phyloP scores from a whole-genome alignment of 805 yeast genomes.

The Brettanomyces nanus region DNA sequence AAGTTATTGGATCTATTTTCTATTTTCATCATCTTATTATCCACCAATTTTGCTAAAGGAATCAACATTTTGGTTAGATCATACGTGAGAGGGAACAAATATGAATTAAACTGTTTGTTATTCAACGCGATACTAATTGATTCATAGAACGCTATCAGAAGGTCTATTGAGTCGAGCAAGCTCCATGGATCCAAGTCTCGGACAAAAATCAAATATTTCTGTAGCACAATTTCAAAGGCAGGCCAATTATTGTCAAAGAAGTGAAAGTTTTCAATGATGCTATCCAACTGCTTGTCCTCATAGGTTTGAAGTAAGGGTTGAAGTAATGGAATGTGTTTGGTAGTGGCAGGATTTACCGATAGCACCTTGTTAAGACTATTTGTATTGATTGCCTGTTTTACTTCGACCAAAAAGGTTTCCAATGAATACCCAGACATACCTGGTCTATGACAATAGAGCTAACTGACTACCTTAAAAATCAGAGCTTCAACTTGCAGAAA shows the following conservation, averaged over 20 bases:
- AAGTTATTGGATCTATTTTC: constrained; percentile 23
- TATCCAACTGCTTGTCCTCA: constrained; percentile 16
- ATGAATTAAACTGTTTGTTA: constrained; percentile 32
- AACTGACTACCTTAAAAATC: too few species aligned
- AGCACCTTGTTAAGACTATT: constrained; percentile 10
- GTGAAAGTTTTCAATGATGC: constrained; percentile 22
- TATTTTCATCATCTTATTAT: constrained; percentile 31
- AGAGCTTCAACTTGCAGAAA: too few species aligned
- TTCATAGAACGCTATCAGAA: constrained; percentile 38
- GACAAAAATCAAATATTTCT: constrained; percentile 34
- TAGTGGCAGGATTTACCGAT: constrained; percentile 16
- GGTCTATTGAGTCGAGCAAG: constrained; percentile 43
- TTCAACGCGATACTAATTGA: constrained; percentile 41
- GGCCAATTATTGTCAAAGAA: constrained; percentile 29
- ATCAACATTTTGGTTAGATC: constrained; percentile 30
- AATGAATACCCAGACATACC: constrained; percentile 3
- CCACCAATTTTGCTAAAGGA: constrained; percentile 39
- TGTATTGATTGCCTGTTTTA: constrained; percentile 6
- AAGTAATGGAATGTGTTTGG: constrained; percentile 18
- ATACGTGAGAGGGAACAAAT: constrained; percentile 30
- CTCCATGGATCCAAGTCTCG: constrained; percentile 53
- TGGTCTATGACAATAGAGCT: background rate
- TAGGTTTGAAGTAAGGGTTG: constrained; percentile 19
- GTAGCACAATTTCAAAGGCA: constrained; percentile 37
- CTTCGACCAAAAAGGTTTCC: constrained; percentile 8